Evolutionary conservation across 495 filamentous ascomycete genomes (phyloP).

Genomic region (Tuber umbilicatum): DNA sequence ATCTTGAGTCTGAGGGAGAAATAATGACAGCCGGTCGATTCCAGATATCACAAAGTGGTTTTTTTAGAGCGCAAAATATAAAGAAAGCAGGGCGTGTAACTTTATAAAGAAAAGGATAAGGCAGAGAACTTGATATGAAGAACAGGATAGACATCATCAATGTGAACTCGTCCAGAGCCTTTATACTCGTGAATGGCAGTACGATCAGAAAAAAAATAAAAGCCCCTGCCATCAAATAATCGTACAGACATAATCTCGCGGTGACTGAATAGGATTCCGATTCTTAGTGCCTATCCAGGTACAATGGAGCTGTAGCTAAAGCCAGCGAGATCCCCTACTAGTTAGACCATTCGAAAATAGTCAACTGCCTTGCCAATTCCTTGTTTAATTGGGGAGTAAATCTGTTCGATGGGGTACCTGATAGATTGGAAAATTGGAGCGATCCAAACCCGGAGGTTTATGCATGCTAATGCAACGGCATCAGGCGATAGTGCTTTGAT

Average conservation of each 20-base stretch:
- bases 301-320: constrained; percentile 7
- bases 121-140: neutral
- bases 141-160: neutral
- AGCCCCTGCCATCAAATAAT: neutral
- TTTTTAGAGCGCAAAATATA: neutral
- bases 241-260: neutral
- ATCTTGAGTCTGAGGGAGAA: neutral
- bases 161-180: neutral
- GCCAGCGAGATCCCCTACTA: constrained; percentile 16
- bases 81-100: neutral
- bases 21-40: neutral
- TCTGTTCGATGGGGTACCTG: neutral
- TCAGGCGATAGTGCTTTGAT: constrained; percentile 16
- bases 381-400: constrained; percentile 7
- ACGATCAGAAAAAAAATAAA: neutral
- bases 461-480: constrained; percentile 23
- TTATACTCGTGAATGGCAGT: neutral
- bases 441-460: constrained; percentile 10
- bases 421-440: neutral
- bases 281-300: neutral
- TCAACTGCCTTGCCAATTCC: constrained; percentile 20
- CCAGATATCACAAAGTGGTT: neutral
- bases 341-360: constrained; percentile 22
- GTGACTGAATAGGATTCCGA: neutral
- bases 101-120: neutral